A percentile compares a stretch with the other conserved stretches of the same genome.
Evolutionary conservation across 164 flowering plant genomes (phyloP).

Genomic region (Berberis vulgaris): DNA sequence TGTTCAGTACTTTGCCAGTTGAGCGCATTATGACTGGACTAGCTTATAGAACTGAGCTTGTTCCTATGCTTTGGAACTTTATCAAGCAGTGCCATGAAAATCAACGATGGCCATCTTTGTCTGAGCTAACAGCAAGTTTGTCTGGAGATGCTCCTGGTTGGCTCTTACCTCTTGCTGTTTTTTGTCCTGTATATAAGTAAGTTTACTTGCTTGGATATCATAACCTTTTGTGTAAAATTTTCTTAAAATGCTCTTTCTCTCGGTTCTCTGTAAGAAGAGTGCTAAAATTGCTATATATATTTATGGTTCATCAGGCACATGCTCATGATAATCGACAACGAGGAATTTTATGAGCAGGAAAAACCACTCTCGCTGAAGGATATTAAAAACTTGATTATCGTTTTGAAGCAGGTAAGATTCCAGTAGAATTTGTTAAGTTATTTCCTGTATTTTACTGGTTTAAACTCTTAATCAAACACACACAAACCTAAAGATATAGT

Average conservation of each 20-base stretch:
- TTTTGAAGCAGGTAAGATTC: conserved; percentile 63
- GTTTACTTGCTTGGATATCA: conserved; percentile 8
- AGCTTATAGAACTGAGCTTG: conserved; percentile 90
- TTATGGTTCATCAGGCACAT: conserved; percentile 62
- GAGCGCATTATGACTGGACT: conserved; percentile 76
- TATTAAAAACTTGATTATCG: conserved; percentile 60
- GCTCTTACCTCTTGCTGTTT: conserved; percentile 84
- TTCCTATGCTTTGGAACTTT: conserved; percentile 82
- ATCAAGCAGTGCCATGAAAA: conserved; percentile 85
- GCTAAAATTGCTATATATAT: neutral
- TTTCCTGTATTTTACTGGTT: neutral
- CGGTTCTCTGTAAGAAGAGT: neutral
- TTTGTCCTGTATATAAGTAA: conserved; percentile 95
- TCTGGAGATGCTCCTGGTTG: conserved; percentile 78
- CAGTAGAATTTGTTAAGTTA: neutral
- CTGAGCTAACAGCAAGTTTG: conserved; percentile 43
- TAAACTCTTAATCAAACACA: neutral
- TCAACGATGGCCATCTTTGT: conserved; percentile 60
- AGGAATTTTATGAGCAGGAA: conserved; percentile 93
- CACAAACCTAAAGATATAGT: neutral
- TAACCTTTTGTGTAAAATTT: too few relatives aligned
- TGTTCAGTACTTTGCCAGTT: conserved; percentile 63
- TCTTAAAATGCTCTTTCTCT: too few relatives aligned
- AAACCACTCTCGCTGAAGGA: conserved; percentile 80
- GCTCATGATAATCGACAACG: conserved; percentile 89